Conservation (phyloP, 306 rosid genomes). For the Prunus salicina region DNA sequence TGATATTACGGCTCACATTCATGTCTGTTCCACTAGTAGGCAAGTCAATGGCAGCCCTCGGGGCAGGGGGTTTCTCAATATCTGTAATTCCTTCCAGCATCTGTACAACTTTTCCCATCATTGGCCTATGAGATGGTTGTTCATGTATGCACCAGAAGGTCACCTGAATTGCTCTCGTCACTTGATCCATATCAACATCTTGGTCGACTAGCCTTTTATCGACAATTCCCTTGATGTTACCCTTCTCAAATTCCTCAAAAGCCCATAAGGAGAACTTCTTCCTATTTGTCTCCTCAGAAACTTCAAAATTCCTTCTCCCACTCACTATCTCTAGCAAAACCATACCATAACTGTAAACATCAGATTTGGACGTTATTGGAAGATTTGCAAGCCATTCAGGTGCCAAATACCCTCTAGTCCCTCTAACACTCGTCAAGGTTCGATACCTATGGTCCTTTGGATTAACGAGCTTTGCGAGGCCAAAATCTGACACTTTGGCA, state of each 20-base stretch:
- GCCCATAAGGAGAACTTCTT: slow-evolving; percentile 72
- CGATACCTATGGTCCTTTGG: slow-evolving; percentile 56
- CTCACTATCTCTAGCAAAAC: slow-evolving; percentile 80
- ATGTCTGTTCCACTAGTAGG: slow-evolving; percentile 36
- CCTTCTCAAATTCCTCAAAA: slow-evolving; percentile 66
- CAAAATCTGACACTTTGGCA: slow-evolving; percentile 88
- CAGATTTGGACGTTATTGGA: slow-evolving; percentile 73
- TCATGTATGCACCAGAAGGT: slow-evolving; percentile 94
- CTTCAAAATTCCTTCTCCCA: slow-evolving; percentile 76
- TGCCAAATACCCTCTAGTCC: slow-evolving; percentile 83
- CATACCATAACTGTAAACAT: slow-evolving; percentile 80
- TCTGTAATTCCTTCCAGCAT: slow-evolving; percentile 79
- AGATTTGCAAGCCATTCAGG: slow-evolving; percentile 93
- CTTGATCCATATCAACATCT: slow-evolving; percentile 66
- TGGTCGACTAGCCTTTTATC: slow-evolving; percentile 54
- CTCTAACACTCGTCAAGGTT: slow-evolving; percentile 70
- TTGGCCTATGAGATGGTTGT: slow-evolving; percentile 75
- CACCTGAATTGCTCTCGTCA: slow-evolving; percentile 50
- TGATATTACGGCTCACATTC: slow-evolving; percentile 35
- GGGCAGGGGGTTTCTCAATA: slow-evolving; percentile 56
- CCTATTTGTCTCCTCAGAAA: slow-evolving; percentile 61
- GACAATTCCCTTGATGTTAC: slow-evolving; percentile 47
- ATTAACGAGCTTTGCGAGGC: slow-evolving; percentile 70
- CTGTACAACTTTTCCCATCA: slow-evolving; percentile 72
- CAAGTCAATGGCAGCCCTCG: slow-evolving; percentile 41